These are phyloP conservation scores for Tetracladium marchalianum DNA, from an alignment of 495 filamentous ascomycete species.

Conservation along the genomic window DNA sequence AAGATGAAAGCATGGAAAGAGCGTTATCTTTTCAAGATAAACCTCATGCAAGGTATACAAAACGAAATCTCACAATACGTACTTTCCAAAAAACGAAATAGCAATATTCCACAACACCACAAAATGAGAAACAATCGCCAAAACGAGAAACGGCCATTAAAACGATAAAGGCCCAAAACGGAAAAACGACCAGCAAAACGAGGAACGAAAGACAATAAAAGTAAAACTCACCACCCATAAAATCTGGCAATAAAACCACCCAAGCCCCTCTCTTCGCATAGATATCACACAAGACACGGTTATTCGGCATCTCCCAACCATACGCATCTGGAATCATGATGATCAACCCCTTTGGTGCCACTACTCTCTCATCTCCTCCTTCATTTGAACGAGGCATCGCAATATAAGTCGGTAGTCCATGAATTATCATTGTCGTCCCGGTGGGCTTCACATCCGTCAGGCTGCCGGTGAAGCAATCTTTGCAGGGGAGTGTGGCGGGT, in stretches of 20 bases:
- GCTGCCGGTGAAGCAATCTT: slow-evolving; percentile 12
- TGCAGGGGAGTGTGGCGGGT: slow-evolving; percentile 3
- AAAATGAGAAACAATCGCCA: neutral
- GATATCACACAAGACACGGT: slow-evolving; percentile 39
- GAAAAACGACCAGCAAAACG: neutral
- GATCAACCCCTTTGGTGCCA: slow-evolving; percentile 33
- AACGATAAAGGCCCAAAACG: neutral
- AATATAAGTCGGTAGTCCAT: slow-evolving; percentile 42
- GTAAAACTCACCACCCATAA: slow-evolving; percentile 42
- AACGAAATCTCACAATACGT: too few relatives aligned
- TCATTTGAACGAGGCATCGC: slow-evolving; percentile 22
- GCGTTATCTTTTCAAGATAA: too few relatives aligned
- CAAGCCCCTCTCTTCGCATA: slow-evolving; percentile 39
- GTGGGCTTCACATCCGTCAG: slow-evolving; percentile 9
- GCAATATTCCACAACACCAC: neutral
- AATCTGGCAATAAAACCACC: slow-evolving; percentile 47
- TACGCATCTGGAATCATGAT: slow-evolving; percentile 49
- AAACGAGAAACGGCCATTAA: neutral
- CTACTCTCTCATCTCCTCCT: neutral
- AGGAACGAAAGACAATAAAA: neutral
- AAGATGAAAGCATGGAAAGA: too few relatives aligned
- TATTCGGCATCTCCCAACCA: slow-evolving; percentile 47
- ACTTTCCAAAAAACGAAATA: too few relatives aligned
- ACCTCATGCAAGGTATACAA: too few relatives aligned
- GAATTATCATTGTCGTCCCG: slow-evolving; percentile 25